These are phyloP conservation scores for Vaccinium macrocarpon DNA, from an alignment of 148 eudicot genomes.

Conservation along the genomic window DNA sequence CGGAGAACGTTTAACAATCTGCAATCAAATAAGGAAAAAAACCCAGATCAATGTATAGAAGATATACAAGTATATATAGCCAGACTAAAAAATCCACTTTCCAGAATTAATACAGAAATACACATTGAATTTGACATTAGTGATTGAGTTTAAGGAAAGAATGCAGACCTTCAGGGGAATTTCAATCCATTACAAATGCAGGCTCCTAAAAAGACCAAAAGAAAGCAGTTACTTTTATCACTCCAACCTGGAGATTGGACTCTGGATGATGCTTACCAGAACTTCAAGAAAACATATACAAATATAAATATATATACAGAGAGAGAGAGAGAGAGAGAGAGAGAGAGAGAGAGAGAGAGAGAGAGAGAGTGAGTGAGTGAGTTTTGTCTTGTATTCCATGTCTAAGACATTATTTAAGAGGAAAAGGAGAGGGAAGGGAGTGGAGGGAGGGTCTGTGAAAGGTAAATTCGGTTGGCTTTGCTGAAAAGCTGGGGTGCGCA, in stretches of 20 bases:
- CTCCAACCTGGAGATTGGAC: constrained; percentile 9
- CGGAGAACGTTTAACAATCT: constrained; percentile 13
- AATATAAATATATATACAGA: background rate
- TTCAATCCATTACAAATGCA: constrained; percentile 20
- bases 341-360: background rate
- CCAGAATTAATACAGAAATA: background rate
- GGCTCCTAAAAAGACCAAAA: constrained; percentile 8
- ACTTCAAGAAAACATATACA: background rate
- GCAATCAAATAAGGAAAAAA: constrained; percentile 15
- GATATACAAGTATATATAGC: background rate
- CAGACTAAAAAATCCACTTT: background rate
- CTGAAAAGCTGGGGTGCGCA: constrained; percentile 4
- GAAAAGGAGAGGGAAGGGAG: background rate
- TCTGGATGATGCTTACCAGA: constrained; percentile 5
- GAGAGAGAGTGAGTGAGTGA: constrained; percentile 9
- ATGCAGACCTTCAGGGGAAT: constrained; percentile 26
- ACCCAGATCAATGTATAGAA: background rate
- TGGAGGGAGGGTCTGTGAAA: background rate
- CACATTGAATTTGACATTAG: constrained; percentile 6
- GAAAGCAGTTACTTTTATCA: background rate
- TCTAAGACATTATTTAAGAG: background rate
- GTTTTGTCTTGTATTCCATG: background rate
- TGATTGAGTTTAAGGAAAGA: constrained; percentile 8
- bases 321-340: too few relatives aligned
- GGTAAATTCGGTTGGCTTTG: constrained; percentile 8